Base-by-base conservation (phyloP, 371 early-diverging fungal genomes). In the Mortierella sp. region DNA sequence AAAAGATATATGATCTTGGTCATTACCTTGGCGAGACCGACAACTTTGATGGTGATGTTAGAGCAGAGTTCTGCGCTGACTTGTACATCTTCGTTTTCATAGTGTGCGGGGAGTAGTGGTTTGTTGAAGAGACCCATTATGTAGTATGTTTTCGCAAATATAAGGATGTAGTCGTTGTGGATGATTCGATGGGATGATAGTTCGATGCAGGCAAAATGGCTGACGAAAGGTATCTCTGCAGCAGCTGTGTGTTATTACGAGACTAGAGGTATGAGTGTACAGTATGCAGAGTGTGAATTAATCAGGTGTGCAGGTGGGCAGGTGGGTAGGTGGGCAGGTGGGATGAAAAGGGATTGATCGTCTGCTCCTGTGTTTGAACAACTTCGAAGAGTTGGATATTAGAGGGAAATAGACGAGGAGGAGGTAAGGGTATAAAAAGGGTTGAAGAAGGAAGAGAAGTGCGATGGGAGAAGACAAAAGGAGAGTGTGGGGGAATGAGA, bases 51-150 rank as follows among this genome's bases (percentile, higher is more conserved):
- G 52, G 70, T 54, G 45, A 83, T 76, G 28, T 83, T 83, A 37
- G 73, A 64, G 71, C 73, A 83, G n/a, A 83, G 68, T 35, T 73
- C 77, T 9, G 73, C 67, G 12, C 75, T 83, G 73, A 83, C 61
- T 49, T 76, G 83, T 11, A 83, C 77, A 62, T 83, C 83, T 35
- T 83, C 83, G 35, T 83, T 83, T 16, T 83, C 83, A 52, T 51
- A 83, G 40, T 67, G 73, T 51, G 71, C 83, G 10, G 83, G 61
- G 3, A 83, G 43, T 0, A 83, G 62, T 4, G 73, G 76, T 67
- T 76, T 76, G 64, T 32, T 66, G 57, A 83, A 83, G 55, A 83
- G 37, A 10, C 83, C 83, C 83, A 83, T 83, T 30, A 43, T 43
- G 43, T n/a, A n/a, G 43, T 40, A 40, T 40, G 43, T 40, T 40